Conservation (phyloP, 2,329 filamentous ascomycete species). For the Exophiala xenobiotica region DNA sequence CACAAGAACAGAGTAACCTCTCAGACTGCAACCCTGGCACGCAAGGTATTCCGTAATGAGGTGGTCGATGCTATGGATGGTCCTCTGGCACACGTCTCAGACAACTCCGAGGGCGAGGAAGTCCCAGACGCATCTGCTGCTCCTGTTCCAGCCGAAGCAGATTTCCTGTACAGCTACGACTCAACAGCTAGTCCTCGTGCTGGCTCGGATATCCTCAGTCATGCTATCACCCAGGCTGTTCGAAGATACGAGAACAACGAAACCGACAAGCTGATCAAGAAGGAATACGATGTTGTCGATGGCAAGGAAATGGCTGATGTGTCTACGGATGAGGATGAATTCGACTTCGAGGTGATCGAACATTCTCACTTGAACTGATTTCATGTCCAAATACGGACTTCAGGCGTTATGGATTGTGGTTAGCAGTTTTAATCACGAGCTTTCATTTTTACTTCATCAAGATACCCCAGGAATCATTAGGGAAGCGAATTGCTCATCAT, state of each 20-base stretch:
- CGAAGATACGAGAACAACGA: conserved; percentile 60
- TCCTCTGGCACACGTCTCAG: conserved; percentile 22
- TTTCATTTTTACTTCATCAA: conserved; percentile 19
- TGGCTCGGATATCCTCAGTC: conserved; percentile 58
- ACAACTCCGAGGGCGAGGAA: conserved; percentile 36
- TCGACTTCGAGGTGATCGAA: conserved; percentile 46
- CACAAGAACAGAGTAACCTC: conserved; percentile 18
- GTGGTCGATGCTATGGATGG: conserved; percentile 37
- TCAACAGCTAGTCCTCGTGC: conserved; percentile 49
- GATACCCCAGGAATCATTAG: conserved; percentile 32
- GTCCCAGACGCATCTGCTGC: conserved; percentile 43
- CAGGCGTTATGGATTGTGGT: conserved; percentile 8
- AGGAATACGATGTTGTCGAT: conserved; percentile 56
- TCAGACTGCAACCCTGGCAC: conserved; percentile 24
- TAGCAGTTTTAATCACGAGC: conserved; percentile 10
- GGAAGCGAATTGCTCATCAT: conserved; percentile 28
- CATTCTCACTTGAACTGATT: conserved; percentile 32
- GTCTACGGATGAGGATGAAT: conserved; percentile 37
- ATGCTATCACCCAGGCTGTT: conserved; percentile 57
- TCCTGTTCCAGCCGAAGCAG: conserved; percentile 48
- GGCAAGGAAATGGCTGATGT: conserved; percentile 41
- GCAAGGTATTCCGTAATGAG: conserved; percentile 35
- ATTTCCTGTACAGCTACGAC: conserved; percentile 57
- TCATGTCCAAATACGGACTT: neutral
- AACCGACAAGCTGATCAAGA: conserved; percentile 60